A percentile compares a stretch with the other conserved stretches of the same genome.
phyloP scores from a whole-genome alignment of 2,329 filamentous ascomycete species.

The Cladosporium austrohemisphaericum region DNA sequence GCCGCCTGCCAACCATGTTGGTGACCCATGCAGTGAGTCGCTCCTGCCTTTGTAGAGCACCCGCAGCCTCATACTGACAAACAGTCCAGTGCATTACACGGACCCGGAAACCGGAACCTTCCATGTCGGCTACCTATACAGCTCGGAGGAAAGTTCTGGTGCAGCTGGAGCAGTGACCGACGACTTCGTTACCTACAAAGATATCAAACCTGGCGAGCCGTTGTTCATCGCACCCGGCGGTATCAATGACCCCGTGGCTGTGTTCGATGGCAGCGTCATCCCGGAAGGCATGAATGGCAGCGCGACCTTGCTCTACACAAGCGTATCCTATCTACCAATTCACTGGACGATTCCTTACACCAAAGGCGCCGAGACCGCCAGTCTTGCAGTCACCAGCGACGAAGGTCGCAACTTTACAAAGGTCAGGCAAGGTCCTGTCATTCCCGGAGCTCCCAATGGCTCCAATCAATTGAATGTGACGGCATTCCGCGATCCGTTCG shows the following conservation, averaged over 20 bases:
- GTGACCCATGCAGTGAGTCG: conserved; percentile 10
- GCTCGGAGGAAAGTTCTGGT: conserved; percentile 16
- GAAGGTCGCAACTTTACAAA: conserved; percentile 41
- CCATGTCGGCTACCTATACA: conserved; percentile 44
- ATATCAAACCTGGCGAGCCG: conserved; percentile 29
- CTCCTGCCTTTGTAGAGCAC: no score
- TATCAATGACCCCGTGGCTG: conserved; percentile 44
- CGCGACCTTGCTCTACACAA: conserved; percentile 46
- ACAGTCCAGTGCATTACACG: conserved; percentile 41
- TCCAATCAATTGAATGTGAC: conserved; percentile 36
- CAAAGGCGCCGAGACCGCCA: conserved; percentile 46
- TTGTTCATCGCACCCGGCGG: conserved; percentile 34
- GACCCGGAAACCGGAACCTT: conserved; percentile 44
- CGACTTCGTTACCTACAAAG: conserved; percentile 43
- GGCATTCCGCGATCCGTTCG: conserved; percentile 43
- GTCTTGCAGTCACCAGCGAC: conserved; percentile 32
- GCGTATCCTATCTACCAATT: conserved; percentile 44
- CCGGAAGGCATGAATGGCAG: conserved; percentile 42
- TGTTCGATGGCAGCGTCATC: conserved; percentile 47
- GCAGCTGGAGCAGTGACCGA: conserved; percentile 37
- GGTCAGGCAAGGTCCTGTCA: conserved; percentile 36
- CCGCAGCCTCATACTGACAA: conserved; percentile 15
- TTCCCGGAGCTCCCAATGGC: conserved; percentile 38
- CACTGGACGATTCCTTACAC: conserved; percentile 46
- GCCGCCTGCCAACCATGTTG: conserved; percentile 40